Base-by-base conservation (phyloP, 1,139 yeast species). In the Keqinozyma sinolaborantium region DNA sequence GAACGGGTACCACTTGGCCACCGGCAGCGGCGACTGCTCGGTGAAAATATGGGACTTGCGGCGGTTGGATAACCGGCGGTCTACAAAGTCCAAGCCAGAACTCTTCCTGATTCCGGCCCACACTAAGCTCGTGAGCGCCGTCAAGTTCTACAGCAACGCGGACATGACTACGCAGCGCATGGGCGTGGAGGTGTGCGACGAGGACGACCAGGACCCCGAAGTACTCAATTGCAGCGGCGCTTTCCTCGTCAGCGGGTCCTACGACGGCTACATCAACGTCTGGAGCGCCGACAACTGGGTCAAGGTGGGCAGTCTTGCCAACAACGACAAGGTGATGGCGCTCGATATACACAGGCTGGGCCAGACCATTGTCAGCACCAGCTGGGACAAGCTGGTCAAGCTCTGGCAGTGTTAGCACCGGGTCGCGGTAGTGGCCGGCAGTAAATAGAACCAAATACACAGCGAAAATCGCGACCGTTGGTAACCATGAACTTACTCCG, bases 31-130 rank as follows among this genome's bases (percentile, higher is more conserved):
- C 0, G 97, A 90, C 55, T 79, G 90, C 26, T 61, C 80, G 1
- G 71, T 87, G 8, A 83, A 83, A 47, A 67, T 90, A 1, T 92
- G 97, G 97, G 98, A 92, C 57, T 35, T 92, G 28, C 68, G 98
- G 30, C 58, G 51, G 30, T 33, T 61, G 13, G 51, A 51, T 21
- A 35, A 45, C 28, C 27, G 35, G 20, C 23, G 65, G 11, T 18
- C n/a, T 2, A 23, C 14, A 14, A 14, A 13, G 5, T 21, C 16
- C 55, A 43, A 51, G 9, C 53, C 50, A 30, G 74, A 70, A 25
- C 38, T 64, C 13, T 65, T 63, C 28, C 66, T 83, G 1, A 75
- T 92, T 3, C 81, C 90, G 2, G 94, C 94, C 0, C 97, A 92
- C 56, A 75, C 72, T 3, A 83, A 76, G 48, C 55, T 87, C 15